These are phyloP conservation scores for Coemansia sp. DNA, from an alignment of 192 early-diverging fungal genomes.

Conservation along the genomic window DNA sequence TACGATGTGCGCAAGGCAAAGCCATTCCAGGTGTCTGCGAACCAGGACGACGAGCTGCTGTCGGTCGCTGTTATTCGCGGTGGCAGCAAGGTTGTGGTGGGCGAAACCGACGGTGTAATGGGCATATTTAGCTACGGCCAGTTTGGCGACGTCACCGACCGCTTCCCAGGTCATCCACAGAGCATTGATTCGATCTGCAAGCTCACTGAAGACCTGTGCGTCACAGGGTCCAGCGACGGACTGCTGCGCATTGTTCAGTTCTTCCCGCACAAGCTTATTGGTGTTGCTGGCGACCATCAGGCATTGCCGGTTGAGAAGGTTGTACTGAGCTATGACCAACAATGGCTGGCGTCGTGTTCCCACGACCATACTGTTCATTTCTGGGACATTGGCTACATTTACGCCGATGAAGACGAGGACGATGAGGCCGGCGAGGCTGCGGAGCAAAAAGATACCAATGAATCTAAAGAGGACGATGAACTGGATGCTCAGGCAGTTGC, in stretches of 20 bases:
- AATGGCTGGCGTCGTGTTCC: slow-evolving; percentile 74
- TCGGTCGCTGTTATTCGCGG: slow-evolving; percentile 67
- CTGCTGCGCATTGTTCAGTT: slow-evolving; percentile 81
- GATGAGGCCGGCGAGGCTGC: slow-evolving; percentile 1
- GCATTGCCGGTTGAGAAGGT: slow-evolving; percentile 88
- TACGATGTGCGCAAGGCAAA: slow-evolving; percentile 88
- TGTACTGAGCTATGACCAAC: slow-evolving; percentile 64
- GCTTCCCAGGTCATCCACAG: slow-evolving; percentile 90
- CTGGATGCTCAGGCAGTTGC: slow-evolving; percentile 45
- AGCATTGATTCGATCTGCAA: slow-evolving; percentile 85
- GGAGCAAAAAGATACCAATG: too few species aligned
- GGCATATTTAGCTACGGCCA: slow-evolving; percentile 85
- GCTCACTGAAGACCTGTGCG: slow-evolving; percentile 77
- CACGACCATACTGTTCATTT: slow-evolving; percentile 87
- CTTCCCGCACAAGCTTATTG: slow-evolving; percentile 89
- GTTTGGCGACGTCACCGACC: slow-evolving; percentile 92
- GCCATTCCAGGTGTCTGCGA: slow-evolving; percentile 81
- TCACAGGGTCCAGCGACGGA: slow-evolving; percentile 92
- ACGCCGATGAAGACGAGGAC: slow-evolving; percentile 50
- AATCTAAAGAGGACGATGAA: slow-evolving; percentile 1
- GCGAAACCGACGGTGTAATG: slow-evolving; percentile 85
- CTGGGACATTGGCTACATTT: slow-evolving; percentile 77
- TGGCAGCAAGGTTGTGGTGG: slow-evolving; percentile 81
- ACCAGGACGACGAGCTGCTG: slow-evolving; percentile 94
- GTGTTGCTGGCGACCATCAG: slow-evolving; percentile 84